Percentiles rank a stretch among this genome's conserved stretches.
Conservation (phyloP, 768 basidiomycete species). For the Calocybe gangraenosa region DNA sequence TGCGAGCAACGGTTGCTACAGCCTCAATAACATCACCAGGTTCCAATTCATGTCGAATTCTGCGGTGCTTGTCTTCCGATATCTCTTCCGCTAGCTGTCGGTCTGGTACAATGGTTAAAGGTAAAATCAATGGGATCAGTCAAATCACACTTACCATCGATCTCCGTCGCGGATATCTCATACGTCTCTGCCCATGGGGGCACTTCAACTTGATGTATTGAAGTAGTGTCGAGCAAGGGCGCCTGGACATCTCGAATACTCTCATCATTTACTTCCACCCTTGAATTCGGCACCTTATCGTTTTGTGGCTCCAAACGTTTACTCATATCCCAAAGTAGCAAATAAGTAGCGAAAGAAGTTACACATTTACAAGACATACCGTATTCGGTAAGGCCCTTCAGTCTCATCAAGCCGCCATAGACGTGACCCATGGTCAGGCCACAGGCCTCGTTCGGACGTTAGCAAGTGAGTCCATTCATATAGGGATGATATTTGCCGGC, state of each 20-base stretch:
- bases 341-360: neutral
- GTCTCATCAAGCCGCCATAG: conserved; percentile 88
- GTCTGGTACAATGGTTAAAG: conserved; percentile 26
- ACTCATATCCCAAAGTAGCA: conserved; percentile 29
- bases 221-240: conserved; percentile 47
- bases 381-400: conserved; percentile 83
- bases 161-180: conserved; percentile 59
- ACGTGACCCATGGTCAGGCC: conserved; percentile 53
- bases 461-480: conserved; percentile 59
- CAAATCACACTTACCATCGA: conserved; percentile 43
- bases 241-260: conserved; percentile 46
- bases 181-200: conserved; percentile 75
- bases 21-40: conserved; percentile 89
- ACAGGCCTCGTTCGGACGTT: conserved; percentile 77
- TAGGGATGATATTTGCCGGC: conserved; percentile 60
- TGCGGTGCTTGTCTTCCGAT: conserved; percentile 82
- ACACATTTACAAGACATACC: conserved; percentile 43
- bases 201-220: conserved; percentile 51
- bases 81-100: conserved; percentile 71
- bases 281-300: conserved; percentile 42
- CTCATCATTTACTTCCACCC: conserved; percentile 40
- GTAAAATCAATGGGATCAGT: neutral
- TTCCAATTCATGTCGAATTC: conserved; percentile 83
- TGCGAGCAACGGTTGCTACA: conserved; percentile 79
- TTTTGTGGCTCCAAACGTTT: conserved; percentile 72